Evolutionary conservation across 2,329 filamentous ascomycete genomes (phyloP).

Genomic region (Ophiostoma novo-ulmi): DNA sequence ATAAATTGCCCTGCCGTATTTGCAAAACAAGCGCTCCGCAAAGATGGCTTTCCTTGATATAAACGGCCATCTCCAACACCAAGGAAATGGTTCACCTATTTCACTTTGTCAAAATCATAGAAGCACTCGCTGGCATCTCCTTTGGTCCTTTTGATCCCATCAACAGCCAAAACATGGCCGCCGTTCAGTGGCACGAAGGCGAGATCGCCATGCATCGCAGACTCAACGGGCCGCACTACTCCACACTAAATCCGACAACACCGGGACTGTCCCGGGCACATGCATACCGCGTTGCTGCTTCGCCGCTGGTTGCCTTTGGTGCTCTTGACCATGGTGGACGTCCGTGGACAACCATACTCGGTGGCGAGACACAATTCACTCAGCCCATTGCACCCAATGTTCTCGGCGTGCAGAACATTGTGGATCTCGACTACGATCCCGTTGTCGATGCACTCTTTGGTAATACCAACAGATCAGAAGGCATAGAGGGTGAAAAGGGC

Average conservation of each 20-base stretch:
- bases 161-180: not conserved
- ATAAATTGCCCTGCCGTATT: no score
- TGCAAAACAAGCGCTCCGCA: not conserved
- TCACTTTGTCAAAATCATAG: not conserved
- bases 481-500: conserved; percentile 19
- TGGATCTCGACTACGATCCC: conserved; percentile 62
- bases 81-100: conserved; percentile 16
- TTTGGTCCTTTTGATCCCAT: not conserved
- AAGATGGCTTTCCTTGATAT: not conserved
- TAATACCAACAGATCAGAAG: conserved; percentile 33
- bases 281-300: conserved; percentile 53
- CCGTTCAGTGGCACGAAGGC: conserved; percentile 55
- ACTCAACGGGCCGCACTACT: conserved; percentile 50
- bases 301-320: conserved; percentile 67
- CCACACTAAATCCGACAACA: conserved; percentile 59
- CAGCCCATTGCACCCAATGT: conserved; percentile 56
- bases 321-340: conserved; percentile 59
- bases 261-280: conserved; percentile 58
- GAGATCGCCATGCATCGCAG: conserved; percentile 61
- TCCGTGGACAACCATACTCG: conserved; percentile 75
- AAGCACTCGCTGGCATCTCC: not conserved
- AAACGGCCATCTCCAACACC: not conserved
- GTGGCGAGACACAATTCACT: conserved; percentile 66
- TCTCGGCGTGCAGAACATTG: conserved; percentile 57
- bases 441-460: conserved; percentile 60